Percentiles rank a stretch among this genome's conserved stretches.
phyloP scores from a whole-genome alignment of 495 filamentous ascomycete genomes.

The Talaromyces trachyspermus region DNA sequence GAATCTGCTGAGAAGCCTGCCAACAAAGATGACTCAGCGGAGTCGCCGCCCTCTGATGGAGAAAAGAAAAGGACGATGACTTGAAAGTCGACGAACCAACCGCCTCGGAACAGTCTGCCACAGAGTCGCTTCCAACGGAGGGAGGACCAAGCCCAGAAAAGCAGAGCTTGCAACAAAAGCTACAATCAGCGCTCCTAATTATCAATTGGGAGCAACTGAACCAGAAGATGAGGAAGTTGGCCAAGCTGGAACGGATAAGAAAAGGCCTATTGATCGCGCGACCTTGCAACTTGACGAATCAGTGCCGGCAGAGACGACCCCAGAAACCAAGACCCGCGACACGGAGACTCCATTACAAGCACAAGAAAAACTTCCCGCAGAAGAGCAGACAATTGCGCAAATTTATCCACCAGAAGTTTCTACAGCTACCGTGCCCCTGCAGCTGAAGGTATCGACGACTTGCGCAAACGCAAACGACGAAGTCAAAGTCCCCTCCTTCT shows the following conservation, averaged over 20 bases:
- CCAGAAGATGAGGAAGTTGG: neutral
- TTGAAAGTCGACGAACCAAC: slow-evolving; percentile 11
- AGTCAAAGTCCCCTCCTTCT: slow-evolving; percentile 61
- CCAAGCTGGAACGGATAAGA: neutral
- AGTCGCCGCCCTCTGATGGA: slow-evolving; percentile 10
- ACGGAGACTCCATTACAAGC: neutral
- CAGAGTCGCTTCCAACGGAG: neutral
- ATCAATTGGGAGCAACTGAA: neutral
- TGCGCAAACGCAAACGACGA: slow-evolving; percentile 65
- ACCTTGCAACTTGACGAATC: neutral
- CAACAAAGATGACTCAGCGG: slow-evolving; percentile 8
- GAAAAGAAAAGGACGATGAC: slow-evolving; percentile 8
- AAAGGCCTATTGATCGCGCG: neutral
- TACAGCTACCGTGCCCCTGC: neutral
- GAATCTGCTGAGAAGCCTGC: slow-evolving; percentile 15
- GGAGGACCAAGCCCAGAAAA: slow-evolving; percentile 4
- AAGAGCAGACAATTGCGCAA: slow-evolving; percentile 4
- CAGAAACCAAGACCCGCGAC: neutral
- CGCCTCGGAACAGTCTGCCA: neutral
- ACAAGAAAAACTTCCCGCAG: neutral
- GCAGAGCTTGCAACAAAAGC: neutral
- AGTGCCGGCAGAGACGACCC: neutral
- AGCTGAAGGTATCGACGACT: slow-evolving; percentile 40
- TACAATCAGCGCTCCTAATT: neutral
- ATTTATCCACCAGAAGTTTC: slow-evolving; percentile 9